Evolutionary conservation across 75 land plant genomes (phyloP).

Genomic region (Picea sitchensis): DNA sequence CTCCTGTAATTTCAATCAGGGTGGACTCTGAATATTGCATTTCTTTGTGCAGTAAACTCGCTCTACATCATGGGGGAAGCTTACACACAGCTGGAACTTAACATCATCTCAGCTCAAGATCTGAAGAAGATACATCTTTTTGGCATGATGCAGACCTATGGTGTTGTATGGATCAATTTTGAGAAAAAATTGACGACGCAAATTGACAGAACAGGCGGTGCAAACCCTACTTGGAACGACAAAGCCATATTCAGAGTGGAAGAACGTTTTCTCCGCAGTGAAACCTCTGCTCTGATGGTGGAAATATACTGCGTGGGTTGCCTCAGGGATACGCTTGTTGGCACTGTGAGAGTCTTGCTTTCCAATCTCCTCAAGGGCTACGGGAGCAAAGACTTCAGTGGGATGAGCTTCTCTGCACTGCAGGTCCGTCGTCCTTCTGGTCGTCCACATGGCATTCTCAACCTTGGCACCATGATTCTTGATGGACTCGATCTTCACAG

Average conservation of each 20-base stretch:
- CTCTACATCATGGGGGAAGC: not conserved
- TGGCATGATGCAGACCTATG: constrained; percentile 39
- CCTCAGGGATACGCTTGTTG: constrained; percentile 45
- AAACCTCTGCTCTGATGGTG: constrained; percentile 55
- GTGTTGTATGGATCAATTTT: constrained; percentile 40
- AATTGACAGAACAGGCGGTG: constrained; percentile 45
- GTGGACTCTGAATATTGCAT: no score
- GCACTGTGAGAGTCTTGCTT: constrained; percentile 55
- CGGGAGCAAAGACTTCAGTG: not conserved
- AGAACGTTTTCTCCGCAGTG: constrained; percentile 32
- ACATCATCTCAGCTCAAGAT: constrained; percentile 54
- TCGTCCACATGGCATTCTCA: constrained; percentile 59
- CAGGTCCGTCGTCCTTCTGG: constrained; percentile 74
- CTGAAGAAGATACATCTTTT: constrained; percentile 20
- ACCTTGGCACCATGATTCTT: constrained; percentile 54
- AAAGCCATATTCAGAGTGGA: constrained; percentile 51
- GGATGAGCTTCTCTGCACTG: constrained; percentile 42
- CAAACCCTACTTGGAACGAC: constrained; percentile 79
- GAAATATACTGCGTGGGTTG: constrained; percentile 62
- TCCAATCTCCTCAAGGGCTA: constrained; percentile 16
- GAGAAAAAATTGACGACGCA: constrained; percentile 51
- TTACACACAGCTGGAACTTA: constrained; percentile 31
- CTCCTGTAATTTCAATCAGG: no score
- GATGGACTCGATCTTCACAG: constrained; percentile 8
- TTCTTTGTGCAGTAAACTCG: no score